Evolutionary conservation across 148 eudicot genomes (phyloP).

Genomic region (Euryodendron excelsum): DNA sequence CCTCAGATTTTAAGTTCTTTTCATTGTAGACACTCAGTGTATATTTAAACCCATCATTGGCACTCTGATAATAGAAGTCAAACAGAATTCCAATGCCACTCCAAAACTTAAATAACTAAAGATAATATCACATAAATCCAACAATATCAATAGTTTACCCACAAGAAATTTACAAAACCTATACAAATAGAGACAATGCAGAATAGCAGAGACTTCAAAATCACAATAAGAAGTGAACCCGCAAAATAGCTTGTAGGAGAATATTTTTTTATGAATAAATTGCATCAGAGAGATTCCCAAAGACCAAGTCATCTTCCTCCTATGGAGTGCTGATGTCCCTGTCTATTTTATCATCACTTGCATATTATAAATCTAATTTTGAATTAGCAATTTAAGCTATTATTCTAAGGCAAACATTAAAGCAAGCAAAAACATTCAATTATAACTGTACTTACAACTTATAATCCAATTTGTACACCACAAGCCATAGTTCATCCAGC

Average conservation of each 20-base stretch:
- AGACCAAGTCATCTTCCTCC: slow-evolving; percentile 15
- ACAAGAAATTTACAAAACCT: background rate
- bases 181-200: background rate
- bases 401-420: background rate
- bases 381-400: background rate
- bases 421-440: background rate
- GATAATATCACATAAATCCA: background rate
- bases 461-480: background rate
- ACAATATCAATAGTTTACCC: background rate
- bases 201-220: background rate
- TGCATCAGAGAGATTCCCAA: slow-evolving; percentile 42
- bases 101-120: background rate
- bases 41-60: slow-evolving; percentile 14
- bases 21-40: slow-evolving; percentile 9
- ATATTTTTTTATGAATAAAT: background rate
- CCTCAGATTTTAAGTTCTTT: slow-evolving; percentile 10
- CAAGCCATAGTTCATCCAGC: too few species aligned
- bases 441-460: background rate
- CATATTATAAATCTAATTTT: slow-evolving; percentile 1
- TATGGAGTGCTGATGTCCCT: slow-evolving; percentile 32
- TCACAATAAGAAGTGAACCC: background rate
- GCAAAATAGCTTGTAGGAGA: background rate
- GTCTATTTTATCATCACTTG: slow-evolving; percentile 33
- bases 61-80: background rate
- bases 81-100: background rate